Evolutionary conservation across 2,329 filamentous ascomycete species (phyloP).

Genomic region (Xylariomycetidae sp.): DNA sequence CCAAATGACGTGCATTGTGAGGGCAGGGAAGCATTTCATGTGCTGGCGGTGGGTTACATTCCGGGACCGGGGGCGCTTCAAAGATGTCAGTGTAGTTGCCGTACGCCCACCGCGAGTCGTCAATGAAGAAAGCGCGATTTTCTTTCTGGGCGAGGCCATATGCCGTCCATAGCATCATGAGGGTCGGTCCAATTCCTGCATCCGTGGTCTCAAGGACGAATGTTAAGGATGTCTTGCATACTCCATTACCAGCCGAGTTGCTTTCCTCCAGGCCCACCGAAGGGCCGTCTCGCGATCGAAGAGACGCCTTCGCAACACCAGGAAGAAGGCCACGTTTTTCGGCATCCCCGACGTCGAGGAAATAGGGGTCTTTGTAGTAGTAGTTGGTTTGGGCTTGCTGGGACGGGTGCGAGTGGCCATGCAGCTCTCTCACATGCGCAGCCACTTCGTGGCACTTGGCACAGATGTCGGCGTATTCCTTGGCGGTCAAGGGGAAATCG

Average conservation of each 20-base stretch:
- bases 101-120: constrained; percentile 79
- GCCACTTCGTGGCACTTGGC: constrained; percentile 61
- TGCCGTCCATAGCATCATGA: constrained; percentile 78
- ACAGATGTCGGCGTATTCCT: constrained; percentile 66
- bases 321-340: constrained; percentile 59
- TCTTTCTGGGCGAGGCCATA: constrained; percentile 75
- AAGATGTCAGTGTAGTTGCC: constrained; percentile 72
- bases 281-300: constrained; percentile 21
- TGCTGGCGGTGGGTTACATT: constrained; percentile 65
- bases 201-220: constrained; percentile 70
- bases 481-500: constrained; percentile 59
- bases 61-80: constrained; percentile 54
- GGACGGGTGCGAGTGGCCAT: constrained; percentile 33
- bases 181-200: constrained; percentile 68
- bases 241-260: constrained; percentile 39
- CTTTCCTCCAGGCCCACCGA: constrained; percentile 44
- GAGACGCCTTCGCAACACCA: constrained; percentile 32
- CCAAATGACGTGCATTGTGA: constrained; percentile 65
- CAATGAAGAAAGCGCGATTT: constrained; percentile 72
- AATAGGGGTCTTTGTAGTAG: constrained; percentile 60
- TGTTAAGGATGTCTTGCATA: constrained; percentile 68
- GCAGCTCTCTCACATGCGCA: constrained; percentile 47
- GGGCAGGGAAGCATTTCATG: constrained; percentile 77
- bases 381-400: constrained; percentile 45
- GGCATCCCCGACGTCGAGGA: constrained; percentile 69